Evolutionary conservation across 1,284 basidiomycete genomes (phyloP), one percentile per base, ranked within the genome.

Genomic region (Puccinia polysora): DNA sequence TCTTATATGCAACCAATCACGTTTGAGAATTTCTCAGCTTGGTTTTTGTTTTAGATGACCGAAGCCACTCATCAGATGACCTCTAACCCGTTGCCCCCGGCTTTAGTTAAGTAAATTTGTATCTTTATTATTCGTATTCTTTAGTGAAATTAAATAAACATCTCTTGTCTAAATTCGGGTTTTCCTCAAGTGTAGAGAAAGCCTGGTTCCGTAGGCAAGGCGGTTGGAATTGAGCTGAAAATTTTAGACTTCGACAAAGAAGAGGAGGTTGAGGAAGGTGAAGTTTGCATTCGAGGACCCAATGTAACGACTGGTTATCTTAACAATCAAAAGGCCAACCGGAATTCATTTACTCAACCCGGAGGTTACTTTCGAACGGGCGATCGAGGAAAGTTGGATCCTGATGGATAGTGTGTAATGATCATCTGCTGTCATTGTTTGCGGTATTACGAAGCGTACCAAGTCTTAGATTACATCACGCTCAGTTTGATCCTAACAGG

Each of bases 381-480:
- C 4, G 87, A 88, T 76, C 82, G 86, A 75, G 87, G 87, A 3
- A 83, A 84, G 75, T 81, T 86, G 79, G 85, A 87, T 77, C 75
- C 79, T 28, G 84, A 86, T 72, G 86, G 86, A 23, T 86, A 40
- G 68, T 71, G 28, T 38, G 68, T 50, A 20, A 4, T 65, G 15
- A 52, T 52, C 7, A 0, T 40, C 45, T 47, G 28, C 28, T 15
- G 10, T 18, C 20, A 5, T 36, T n/a, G 7, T 25, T 32, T 34
- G 20, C 59, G 30, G 20, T 2, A 36, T n/a, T 15, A n/a, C 83
- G 86, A 73, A 85, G 85, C 77, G 85, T 86, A 77, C 83, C 84
- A 12, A 18, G 40, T 10, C 47, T 25, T 20, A 10, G 52, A 63
- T 73, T 28, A 45, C 64, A 20, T 40, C 4, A 20, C 28, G 5